phyloP scores from a whole-genome alignment of 208 protist species.

The Acanthamoeba divionensis region DNA sequence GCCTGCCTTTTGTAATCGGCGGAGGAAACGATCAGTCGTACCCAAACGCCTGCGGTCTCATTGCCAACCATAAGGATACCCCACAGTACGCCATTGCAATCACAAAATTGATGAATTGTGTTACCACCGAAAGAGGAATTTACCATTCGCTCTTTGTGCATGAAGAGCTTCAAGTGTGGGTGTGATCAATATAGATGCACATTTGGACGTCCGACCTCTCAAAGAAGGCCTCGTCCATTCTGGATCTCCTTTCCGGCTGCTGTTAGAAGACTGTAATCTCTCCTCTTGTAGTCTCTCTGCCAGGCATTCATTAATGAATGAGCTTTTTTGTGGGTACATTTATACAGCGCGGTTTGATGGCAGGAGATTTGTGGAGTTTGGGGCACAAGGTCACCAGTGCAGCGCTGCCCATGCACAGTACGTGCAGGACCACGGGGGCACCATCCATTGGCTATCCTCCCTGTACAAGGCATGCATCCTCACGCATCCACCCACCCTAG shows the following conservation, averaged over 20 bases:
- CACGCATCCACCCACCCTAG: neutral
- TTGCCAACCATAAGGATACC: constrained; percentile 17
- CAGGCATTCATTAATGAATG: neutral
- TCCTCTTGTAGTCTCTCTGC: neutral
- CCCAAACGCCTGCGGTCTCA: constrained; percentile 74
- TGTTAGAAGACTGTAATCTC: constrained; percentile 67
- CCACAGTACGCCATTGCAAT: neutral
- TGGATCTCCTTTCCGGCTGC: constrained; percentile 78
- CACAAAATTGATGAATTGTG: too few relatives aligned
- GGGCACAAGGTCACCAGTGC: constrained; percentile 80
- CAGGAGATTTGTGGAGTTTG: constrained; percentile 81
- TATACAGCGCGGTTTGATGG: constrained; percentile 27
- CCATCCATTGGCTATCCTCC: constrained; percentile 74
- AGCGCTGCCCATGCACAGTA: constrained; percentile 72
- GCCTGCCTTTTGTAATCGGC: constrained; percentile 81
- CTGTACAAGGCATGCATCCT: neutral
- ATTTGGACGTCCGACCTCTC: constrained; percentile 81
- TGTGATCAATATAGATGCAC: constrained; percentile 85
- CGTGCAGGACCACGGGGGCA: constrained; percentile 65
- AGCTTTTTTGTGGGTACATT: neutral
- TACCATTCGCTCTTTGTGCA: neutral
- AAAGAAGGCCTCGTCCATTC: constrained; percentile 73
- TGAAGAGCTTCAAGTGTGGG: constrained; percentile 60
- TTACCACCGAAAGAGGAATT: too few relatives aligned
- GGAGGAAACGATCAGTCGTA: constrained; percentile 83